Base-by-base conservation (phyloP, 257 asterid genomes). In the Forsythia suspensa region DNA sequence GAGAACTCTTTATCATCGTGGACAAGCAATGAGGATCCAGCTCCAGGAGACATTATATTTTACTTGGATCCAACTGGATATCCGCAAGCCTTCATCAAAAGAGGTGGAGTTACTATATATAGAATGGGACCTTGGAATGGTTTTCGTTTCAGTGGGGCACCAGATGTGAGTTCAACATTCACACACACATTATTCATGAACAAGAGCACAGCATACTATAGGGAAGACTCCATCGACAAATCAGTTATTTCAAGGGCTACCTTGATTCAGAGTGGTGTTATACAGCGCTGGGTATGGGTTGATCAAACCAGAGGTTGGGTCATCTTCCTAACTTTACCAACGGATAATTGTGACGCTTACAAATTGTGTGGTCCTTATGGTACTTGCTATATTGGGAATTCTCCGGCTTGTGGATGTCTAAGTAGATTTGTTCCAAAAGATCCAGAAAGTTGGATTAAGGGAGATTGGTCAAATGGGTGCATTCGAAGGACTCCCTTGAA, bases 101-200 rank as follows among this genome's bases (percentile, higher is more conserved):
- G 66, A 40, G 81, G 81, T 13, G 66, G 20, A 0, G 69, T 67
- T 9, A 70, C 46, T 52, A n/a, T 16, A 15, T 77, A 11, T 12
- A 79, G 85, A 18, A n/a, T 79, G 0, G 91, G 88, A 39, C 85
- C 88, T 1, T 87, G 90, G 90, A 85, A 85, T 39, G 90, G 90
- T 6, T 42, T 87, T 5, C 67, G 82, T 16, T 87, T 84, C 70
- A 80, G 86, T 66, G 85, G 87, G 15, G 39, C 61, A n/a, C 80
- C 84, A 6, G 70, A 52, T 67, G 24, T 76, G 77, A 48, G 0
- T 80, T n/a, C 57, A 81, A 73, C 0, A 34, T 84, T 20, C 72
- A 66, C 10, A 67, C 13, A 43, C 51, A 6, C 1, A 8, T 6
- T 70, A 20, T 80, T 81, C 36, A 81, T 67, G 59, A 73, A 86